Base-by-base conservation (phyloP, 306 rosid genomes). In the Gynostemma pentaphyllum region DNA sequence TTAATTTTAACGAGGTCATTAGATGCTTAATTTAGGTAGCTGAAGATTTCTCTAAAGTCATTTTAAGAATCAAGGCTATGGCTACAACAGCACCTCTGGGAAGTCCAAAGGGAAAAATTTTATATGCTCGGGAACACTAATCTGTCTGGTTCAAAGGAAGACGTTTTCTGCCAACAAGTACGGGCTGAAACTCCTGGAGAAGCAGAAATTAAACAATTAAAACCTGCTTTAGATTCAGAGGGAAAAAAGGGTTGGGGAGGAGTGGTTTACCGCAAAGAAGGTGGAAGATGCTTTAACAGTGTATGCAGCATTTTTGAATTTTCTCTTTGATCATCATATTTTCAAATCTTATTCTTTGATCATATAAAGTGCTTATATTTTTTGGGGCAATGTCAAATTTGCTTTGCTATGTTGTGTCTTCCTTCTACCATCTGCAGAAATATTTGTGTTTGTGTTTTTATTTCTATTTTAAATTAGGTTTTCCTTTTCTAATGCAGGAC, bases 101-200 rank as follows among this genome's bases (percentile, higher is more conserved):
- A 70, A 90, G 95, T 69, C 90, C 94, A 14, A 92, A 84, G 86
- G 98, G 96, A 29, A 96, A 88, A 79, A 82, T 92, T 79, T 68
- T 82, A 53, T 92, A 92, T 76, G 81, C 83, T 46, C 81, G 92
- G 71, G 98, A 88, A 66, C 89, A 92, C 44, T 92, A 82, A 75
- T 89, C 98, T 51, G 82, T 92, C 81, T 92, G 98, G 98, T 92
- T 92, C 66, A 92, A 82, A 85, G 96, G 98, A 29, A 92, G 80
- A 72, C 82, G 85, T 66, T 86, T 88, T 79, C 70, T 68, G 21
- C 96, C 96, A 2, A 40, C 76, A 69, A n/a, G 80, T 84, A 21
- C 82, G 96, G 92, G 87, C 94, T 12, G 94, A 88, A 62, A 49
- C 82, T 50, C 83, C 86, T 45, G 98, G 96, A 61, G 96, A 92